These are phyloP conservation scores for Blastosporella zonata DNA, from an alignment of 1,284 basidiomycete genomes.

Conservation along the genomic window DNA sequence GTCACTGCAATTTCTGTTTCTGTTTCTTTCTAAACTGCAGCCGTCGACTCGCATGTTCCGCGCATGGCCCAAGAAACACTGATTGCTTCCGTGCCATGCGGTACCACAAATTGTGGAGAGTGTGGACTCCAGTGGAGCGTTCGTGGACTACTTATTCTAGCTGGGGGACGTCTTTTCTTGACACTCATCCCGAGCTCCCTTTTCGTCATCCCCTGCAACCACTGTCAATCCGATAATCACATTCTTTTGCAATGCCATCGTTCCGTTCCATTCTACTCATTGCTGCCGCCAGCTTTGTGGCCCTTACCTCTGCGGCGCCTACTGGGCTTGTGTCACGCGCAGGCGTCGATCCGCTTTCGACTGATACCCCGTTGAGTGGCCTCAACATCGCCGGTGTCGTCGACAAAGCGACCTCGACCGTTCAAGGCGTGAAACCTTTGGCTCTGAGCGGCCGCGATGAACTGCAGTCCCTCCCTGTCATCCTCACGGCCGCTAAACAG, in stretches of 20 bases:
- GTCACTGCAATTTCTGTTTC: no score
- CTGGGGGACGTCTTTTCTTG: no score
- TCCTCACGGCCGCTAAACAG: conserved; percentile 7
- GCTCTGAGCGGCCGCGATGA: not conserved
- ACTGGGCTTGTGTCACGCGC: conserved; percentile 2
- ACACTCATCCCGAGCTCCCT: not conserved
- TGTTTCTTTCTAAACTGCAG: no score
- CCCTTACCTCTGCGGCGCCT: conserved; percentile 27
- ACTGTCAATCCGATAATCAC: conserved; percentile 22
- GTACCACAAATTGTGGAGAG: no score
- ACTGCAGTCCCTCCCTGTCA: conserved; percentile 10
- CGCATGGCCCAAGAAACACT: no score
- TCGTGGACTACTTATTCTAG: no score
- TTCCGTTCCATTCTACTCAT: conserved; percentile 38
- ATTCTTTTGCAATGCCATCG: conserved; percentile 46
- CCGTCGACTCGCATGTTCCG: no score
- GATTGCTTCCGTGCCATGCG: no score
- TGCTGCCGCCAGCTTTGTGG: conserved; percentile 36
- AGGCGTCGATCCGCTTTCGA: not conserved
- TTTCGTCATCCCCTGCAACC: conserved; percentile 1
- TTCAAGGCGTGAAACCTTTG: not conserved
- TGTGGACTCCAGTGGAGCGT: no score
- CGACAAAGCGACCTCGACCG: not conserved
- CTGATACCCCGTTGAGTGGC: not conserved
- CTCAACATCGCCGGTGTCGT: not conserved